Conservation (phyloP, 306 rosid genomes). For the Vigna mungo region DNA sequence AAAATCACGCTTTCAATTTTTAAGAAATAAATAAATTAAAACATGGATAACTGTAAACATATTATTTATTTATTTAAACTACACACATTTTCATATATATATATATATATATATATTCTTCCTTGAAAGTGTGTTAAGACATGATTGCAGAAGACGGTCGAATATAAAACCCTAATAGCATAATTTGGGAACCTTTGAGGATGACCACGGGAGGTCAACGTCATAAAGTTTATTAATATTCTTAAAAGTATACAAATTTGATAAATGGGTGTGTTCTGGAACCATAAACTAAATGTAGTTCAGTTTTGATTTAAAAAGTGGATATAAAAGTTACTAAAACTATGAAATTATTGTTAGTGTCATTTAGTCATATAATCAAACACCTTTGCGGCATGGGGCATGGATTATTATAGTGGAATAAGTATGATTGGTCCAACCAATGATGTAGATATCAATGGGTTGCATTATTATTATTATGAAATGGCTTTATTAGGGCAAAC, state of each 20-base stretch:
- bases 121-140: too few relatives aligned
- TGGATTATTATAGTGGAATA: slow-evolving; percentile 52
- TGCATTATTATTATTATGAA: slow-evolving; percentile 48
- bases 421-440: slow-evolving; percentile 59
- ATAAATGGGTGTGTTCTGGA: slow-evolving; percentile 16
- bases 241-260: slow-evolving; percentile 32
- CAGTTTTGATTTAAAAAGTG: slow-evolving; percentile 5
- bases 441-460: slow-evolving; percentile 52
- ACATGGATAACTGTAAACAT: too few relatives aligned
- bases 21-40: too few relatives aligned
- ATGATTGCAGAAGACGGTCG: background rate
- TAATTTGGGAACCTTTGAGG: slow-evolving; percentile 36
- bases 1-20: too few relatives aligned
- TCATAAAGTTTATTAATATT: slow-evolving; percentile 39
- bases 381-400: slow-evolving; percentile 38
- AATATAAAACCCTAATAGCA: slow-evolving; percentile 38
- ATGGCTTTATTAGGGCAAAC: slow-evolving; percentile 52
- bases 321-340: slow-evolving; percentile 32
- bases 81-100: too few relatives aligned
- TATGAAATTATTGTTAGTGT: slow-evolving; percentile 50
- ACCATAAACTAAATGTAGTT: slow-evolving; percentile 32
- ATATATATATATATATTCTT: too few relatives aligned
- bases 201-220: slow-evolving; percentile 46
- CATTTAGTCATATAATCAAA: slow-evolving; percentile 55
- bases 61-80: too few relatives aligned